A percentile compares a stretch with the other conserved stretches of the same genome.
phyloP scores from a whole-genome alignment of 2,329 filamentous ascomycete genomes.

The Fusarium equiseti region DNA sequence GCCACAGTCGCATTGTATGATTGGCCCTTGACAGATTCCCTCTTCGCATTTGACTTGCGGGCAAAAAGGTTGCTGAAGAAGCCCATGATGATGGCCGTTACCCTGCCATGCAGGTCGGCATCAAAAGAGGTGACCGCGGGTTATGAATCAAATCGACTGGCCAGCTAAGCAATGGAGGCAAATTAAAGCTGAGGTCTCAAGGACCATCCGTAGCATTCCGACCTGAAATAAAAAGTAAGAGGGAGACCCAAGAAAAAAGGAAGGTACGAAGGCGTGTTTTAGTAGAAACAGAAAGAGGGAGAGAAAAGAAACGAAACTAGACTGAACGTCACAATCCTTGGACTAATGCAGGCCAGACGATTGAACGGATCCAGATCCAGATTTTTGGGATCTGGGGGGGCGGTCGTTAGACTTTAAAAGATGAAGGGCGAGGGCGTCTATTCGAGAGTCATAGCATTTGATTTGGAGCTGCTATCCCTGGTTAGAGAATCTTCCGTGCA shows the following conservation, averaged over 20 bases:
- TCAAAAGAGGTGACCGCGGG: background rate
- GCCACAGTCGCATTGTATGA: conserved; percentile 45
- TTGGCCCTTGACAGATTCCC: conserved; percentile 38
- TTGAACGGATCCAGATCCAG: background rate
- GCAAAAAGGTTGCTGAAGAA: conserved; percentile 45
- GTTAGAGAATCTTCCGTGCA: conserved; percentile 29
- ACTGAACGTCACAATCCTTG: conserved; percentile 19
- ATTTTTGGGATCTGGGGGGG: background rate
- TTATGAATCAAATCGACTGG: background rate
- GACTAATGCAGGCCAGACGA: conserved; percentile 20
- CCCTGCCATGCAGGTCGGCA: conserved; percentile 37
- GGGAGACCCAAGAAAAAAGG: background rate
- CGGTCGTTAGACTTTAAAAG: background rate
- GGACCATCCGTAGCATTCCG: conserved; percentile 38
- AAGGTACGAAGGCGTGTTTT: conserved; percentile 27
- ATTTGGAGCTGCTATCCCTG: conserved; percentile 10
- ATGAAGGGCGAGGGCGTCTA: background rate
- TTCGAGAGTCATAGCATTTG: conserved; percentile 1
- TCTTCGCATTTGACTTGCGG: conserved; percentile 35
- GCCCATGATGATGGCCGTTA: conserved; percentile 42
- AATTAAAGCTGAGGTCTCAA: conserved; percentile 24
- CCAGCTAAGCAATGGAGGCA: conserved; percentile 9
- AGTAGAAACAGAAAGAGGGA: conserved; percentile 13
- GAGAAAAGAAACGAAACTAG: conserved; percentile 17
- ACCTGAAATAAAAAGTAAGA: conserved; percentile 5